Percentiles rank a stretch among this genome's conserved stretches.
These are phyloP conservation scores for Pterulicium gracile DNA, from an alignment of 1,284 basidiomycete species.

Conservation along the genomic window DNA sequence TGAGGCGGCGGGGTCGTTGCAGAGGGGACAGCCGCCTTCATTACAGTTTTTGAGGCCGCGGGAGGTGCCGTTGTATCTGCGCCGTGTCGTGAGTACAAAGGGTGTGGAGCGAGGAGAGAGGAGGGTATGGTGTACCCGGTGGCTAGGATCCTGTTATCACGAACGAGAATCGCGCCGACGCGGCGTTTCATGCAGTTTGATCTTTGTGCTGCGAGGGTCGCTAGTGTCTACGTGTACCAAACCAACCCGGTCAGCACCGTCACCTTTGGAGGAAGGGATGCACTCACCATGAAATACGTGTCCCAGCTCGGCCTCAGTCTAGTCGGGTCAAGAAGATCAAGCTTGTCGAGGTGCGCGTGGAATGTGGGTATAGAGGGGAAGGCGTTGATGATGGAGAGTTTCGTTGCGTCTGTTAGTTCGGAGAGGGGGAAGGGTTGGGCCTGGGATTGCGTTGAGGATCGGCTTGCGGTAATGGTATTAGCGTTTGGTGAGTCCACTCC, in stretches of 20 bases:
- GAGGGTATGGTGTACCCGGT: conserved; percentile 53
- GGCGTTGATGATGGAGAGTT: conserved; percentile 65
- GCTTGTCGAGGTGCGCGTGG: conserved; percentile 48
- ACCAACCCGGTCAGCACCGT: too few species aligned
- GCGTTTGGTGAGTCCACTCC: conserved; percentile 23
- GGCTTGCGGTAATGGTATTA: background rate
- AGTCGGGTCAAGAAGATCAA: conserved; percentile 64
- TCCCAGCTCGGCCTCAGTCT: conserved; percentile 87
- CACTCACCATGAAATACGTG: conserved; percentile 84
- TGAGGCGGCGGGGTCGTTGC: conserved; percentile 50
- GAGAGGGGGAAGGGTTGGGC: conserved; percentile 29
- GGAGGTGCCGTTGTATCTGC: conserved; percentile 93
- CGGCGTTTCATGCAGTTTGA: conserved; percentile 99
- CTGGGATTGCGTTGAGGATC: too few species aligned
- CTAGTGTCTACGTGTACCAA: conserved; percentile 57
- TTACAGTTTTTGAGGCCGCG: conserved; percentile 83
- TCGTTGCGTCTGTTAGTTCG: conserved; percentile 37
- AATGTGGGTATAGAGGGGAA: conserved; percentile 48
- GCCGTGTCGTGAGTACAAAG: conserved; percentile 6
- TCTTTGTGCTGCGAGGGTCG: conserved; percentile 75
- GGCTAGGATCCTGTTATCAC: conserved; percentile 81
- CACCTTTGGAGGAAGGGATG: conserved; percentile 12
- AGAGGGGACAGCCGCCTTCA: conserved; percentile 77
- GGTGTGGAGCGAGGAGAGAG: conserved; percentile 2
- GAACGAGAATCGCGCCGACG: conserved; percentile 87